Conservation (phyloP, 2,329 filamentous ascomycete species). For the Neofusicoccum umdonicola region DNA sequence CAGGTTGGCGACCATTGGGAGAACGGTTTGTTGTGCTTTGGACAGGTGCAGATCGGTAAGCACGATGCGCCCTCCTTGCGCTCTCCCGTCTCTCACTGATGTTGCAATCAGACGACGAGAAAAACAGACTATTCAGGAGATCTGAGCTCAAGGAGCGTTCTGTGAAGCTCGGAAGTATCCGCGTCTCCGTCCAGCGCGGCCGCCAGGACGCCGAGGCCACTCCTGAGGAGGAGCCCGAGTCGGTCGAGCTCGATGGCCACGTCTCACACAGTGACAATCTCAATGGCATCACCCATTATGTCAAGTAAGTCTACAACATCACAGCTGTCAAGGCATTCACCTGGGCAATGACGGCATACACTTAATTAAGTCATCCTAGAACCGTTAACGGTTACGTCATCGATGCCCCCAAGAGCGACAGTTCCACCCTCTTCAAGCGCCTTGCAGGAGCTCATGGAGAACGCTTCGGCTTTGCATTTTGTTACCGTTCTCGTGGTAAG, state of each 20-base stretch:
- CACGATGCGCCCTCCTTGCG: neutral
- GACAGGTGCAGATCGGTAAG: neutral
- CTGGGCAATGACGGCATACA: neutral
- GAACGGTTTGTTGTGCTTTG: constrained; percentile 3
- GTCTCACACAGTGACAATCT: neutral
- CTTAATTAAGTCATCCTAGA: neutral
- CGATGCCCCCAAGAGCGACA: neutral
- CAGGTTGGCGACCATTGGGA: constrained; percentile 5
- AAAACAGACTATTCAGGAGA: neutral
- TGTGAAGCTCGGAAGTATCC: neutral
- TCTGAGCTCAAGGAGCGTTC: neutral
- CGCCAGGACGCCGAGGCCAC: neutral
- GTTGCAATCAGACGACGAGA: neutral
- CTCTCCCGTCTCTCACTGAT: neutral
- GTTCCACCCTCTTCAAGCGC: neutral
- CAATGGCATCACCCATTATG: neutral
- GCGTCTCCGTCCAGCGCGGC: constrained; percentile 13
- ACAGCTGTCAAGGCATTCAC: neutral
- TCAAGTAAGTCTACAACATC: neutral
- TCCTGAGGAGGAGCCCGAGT: neutral
- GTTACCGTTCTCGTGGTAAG: constrained; percentile 7
- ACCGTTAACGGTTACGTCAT: neutral
- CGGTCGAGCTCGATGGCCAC: neutral
- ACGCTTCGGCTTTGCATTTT: neutral
- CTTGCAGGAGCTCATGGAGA: neutral